Evolutionary conservation across 1,284 basidiomycete species (phyloP), one percentile per base, ranked within the genome.

Genomic region (Pyrrhoderma lamaoense): DNA sequence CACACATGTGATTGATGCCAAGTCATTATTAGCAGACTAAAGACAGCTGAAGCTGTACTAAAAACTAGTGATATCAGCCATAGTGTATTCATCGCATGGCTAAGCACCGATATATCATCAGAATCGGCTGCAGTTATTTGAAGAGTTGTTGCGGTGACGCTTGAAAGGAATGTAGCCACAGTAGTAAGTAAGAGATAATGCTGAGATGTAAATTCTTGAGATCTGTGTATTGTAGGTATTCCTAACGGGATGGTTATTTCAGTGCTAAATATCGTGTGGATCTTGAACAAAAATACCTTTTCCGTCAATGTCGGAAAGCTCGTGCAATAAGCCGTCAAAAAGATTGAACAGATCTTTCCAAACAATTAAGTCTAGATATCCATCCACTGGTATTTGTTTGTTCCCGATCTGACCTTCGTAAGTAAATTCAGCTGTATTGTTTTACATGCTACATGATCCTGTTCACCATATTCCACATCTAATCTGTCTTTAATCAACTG

Each of bases 71-170:
- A 51, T 2, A 44, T 23, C 22, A 51, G 45, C 49, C 49, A 51
- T 7, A 45, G 14, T 2, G 31, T 21, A 22, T 51, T 51, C 21
- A 43, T 51, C 1, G n/a, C 18, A 3, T 2, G 2, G 16, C 40
- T 27, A 14, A 51, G 18, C 2, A 16, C 4, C 14, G 49, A 51
- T 5, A 31, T 31, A 11, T 31, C 27, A 2, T 9, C 21, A 25
- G 42, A 21, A n/a, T 22, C 42, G 9, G 22, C 42, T n/a, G 38
- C 21, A n/a, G 49, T 25, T 5, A 45, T 51, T 19, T 51, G 49
- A 16, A 51, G 42, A 4, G 49, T 51, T 23, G 49, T 51, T 11
- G 49, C 49, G 2, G 49, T 51, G 19, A 51, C 49, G n/a, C 42
- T 45, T 5, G 49, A 51, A 4, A 51, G 19, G 18, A 51, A 51